Evolutionary conservation across 2,329 filamentous ascomycete genomes (phyloP).

Genomic region (Stachybotrys echinatus): DNA sequence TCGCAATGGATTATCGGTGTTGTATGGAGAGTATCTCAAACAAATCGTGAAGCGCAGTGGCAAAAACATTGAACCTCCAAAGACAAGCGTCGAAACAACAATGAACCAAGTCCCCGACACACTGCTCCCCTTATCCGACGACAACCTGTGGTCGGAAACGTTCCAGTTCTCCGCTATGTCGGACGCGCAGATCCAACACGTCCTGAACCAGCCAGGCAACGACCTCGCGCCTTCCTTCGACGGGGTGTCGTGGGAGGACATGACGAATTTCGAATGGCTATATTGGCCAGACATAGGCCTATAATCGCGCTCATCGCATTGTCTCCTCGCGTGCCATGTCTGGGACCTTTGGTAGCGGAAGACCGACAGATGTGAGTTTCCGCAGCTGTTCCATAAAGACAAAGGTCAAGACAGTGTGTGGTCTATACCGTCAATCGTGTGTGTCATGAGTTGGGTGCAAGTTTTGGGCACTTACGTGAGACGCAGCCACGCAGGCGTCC

Average conservation of each 20-base stretch:
- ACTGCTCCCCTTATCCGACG: too few species aligned
- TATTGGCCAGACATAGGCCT: constrained; percentile 43
- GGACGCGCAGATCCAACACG: constrained; percentile 61
- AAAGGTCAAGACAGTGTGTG: constrained; percentile 39
- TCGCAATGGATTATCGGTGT: constrained; percentile 57
- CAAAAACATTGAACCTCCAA: constrained; percentile 2
- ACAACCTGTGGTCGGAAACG: constrained; percentile 40
- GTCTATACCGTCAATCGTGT: constrained; percentile 19
- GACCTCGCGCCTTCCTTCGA: constrained; percentile 51
- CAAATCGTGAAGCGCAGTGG: constrained; percentile 36
- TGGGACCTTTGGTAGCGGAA: constrained; percentile 12
- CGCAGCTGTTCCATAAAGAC: constrained; percentile 40
- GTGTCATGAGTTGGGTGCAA: not conserved
- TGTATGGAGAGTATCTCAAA: constrained; percentile 42
- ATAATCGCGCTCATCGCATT: constrained; percentile 7
- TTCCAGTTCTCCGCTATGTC: constrained; percentile 66
- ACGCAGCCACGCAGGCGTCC: constrained; percentile 39
- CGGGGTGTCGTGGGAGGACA: constrained; percentile 54
- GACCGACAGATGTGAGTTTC: constrained; percentile 20
- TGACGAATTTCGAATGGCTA: constrained; percentile 53
- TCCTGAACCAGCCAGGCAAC: constrained; percentile 57
- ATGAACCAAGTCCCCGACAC: not conserved
- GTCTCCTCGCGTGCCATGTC: constrained; percentile 5
- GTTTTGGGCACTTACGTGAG: constrained; percentile 27
- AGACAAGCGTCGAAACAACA: constrained; percentile 6